Evolutionary conservation across 2,329 filamentous ascomycete species (phyloP), one percentile per base, ranked within the genome.

Genomic region (Phialemonium atrogriseum): DNA sequence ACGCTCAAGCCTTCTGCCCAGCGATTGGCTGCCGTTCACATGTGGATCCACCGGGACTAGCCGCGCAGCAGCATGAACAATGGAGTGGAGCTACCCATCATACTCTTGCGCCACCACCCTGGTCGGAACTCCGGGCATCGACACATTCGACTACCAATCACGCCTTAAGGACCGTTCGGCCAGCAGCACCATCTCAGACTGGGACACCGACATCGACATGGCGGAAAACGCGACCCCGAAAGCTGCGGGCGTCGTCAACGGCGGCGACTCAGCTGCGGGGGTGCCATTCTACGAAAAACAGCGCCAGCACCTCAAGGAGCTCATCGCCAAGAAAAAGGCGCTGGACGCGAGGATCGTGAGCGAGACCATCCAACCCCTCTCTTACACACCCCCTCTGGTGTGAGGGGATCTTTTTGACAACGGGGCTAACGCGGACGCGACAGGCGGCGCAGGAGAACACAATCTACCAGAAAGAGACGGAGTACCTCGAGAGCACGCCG

Each of bases 401-500:
- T n/a, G 11, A 18, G 5, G 9, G 18, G 17, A 20, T 4, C 33
- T n/a, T 14, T 34, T 15, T 23, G 27, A 22, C 23, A 19, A 23
- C 13, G 4, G 24, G n/a, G 35, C 36, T 35, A 25, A 14, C 23
- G 5, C n/a, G n/a, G n/a, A n/a, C n/a, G n/a, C n/a, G 23, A 38
- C 37, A 51, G 50, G 36, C 39, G 12, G 27, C 33, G 7, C 39
- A 46, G 36, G 91, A 98, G 64, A 84, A 94, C 30, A 72, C 74
- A 42, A 96, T 98, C 47, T 78, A 73, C 52, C 77, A 81, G 42
- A 81, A 85, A 49, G 91, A 98, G 57, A 77, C 80, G 36, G 72
- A 80, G 12, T 98, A 98, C 56, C 77, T 98, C 31, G 89, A 96
- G 56, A 86, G 86, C 49, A 93, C 87, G 5, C 80, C 79, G 10